A percentile compares a stretch with the other conserved stretches of the same genome.
These are phyloP conservation scores for Teratosphaeria gauchensis DNA, from an alignment of 2,329 filamentous ascomycete genomes.

Conservation along the genomic window DNA sequence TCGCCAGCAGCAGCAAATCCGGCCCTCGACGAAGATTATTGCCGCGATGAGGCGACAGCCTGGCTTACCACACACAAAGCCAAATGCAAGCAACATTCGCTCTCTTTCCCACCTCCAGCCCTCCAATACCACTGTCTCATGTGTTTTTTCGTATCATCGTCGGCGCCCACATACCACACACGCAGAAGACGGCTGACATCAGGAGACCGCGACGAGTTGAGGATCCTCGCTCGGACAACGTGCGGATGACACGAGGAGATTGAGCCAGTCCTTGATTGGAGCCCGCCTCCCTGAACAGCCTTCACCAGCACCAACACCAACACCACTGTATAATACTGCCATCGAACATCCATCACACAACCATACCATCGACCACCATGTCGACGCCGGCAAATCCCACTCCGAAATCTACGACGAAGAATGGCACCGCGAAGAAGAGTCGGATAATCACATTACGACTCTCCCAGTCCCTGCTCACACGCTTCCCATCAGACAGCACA, in stretches of 20 bases:
- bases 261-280: background rate
- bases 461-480: constrained; percentile 14
- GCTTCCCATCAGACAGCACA: constrained; percentile 25
- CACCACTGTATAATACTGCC: background rate
- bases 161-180: background rate
- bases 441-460: constrained; percentile 20
- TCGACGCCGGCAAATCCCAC: constrained; percentile 13
- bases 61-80: background rate
- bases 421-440: constrained; percentile 18
- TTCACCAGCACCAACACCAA: background rate
- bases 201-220: background rate
- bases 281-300: background rate
- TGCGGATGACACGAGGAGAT: background rate
- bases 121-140: background rate
- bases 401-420: constrained; percentile 8
- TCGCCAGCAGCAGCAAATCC: too few species aligned
- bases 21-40: background rate
- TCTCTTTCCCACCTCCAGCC: background rate
- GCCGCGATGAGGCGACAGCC: background rate
- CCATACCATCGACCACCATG: constrained; percentile 3
- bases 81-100: background rate
- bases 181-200: background rate
- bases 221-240: background rate
- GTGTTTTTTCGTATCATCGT: background rate
- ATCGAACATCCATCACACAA: constrained; percentile 1